Percentiles rank a stretch among this genome's conserved stretches.
These are phyloP conservation scores for Globisporangium echinulatum DNA, from an alignment of 352 stramenopile genomes.

Conservation along the genomic window DNA sequence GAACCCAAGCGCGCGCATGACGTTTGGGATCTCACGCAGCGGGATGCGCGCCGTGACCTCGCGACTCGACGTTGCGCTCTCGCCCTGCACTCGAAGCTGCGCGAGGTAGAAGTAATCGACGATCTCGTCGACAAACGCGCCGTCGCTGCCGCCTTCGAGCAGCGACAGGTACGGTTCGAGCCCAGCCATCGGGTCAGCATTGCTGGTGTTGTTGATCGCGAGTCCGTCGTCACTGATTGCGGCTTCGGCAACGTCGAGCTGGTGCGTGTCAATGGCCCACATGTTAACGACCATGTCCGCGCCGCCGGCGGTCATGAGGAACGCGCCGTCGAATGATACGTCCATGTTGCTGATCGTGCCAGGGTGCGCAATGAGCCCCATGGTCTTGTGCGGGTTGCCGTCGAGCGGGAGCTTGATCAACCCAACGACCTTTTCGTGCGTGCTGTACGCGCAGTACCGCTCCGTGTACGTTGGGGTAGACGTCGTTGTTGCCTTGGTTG, in stretches of 20 bases:
- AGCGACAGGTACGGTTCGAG: conserved; percentile 79
- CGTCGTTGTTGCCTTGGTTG: conserved; percentile 13
- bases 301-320: conserved; percentile 84
- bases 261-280: conserved; percentile 81
- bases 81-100: conserved; percentile 87
- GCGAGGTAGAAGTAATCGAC: conserved; percentile 95
- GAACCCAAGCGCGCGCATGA: conserved; percentile 90
- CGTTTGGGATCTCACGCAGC: conserved; percentile 86
- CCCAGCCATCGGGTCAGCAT: background rate
- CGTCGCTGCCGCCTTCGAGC: conserved; percentile 78
- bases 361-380: conserved; percentile 91
- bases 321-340: conserved; percentile 81
- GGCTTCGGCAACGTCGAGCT: conserved; percentile 68
- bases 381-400: conserved; percentile 88
- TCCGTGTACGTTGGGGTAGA: conserved; percentile 15
- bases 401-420: conserved; percentile 88
- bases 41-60: conserved; percentile 71
- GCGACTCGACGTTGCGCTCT: conserved; percentile 72
- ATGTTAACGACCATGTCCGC: conserved; percentile 89
- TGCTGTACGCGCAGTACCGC: conserved; percentile 78
- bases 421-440: conserved; percentile 78
- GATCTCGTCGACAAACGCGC: conserved; percentile 87
- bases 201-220: background rate
- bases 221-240: conserved; percentile 10
- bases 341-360: conserved; percentile 82